A percentile compares a stretch with the other conserved stretches of the same genome.
These are phyloP conservation scores for Russula virescens DNA, from an alignment of 768 basidiomycete species.

Conservation along the genomic window DNA sequence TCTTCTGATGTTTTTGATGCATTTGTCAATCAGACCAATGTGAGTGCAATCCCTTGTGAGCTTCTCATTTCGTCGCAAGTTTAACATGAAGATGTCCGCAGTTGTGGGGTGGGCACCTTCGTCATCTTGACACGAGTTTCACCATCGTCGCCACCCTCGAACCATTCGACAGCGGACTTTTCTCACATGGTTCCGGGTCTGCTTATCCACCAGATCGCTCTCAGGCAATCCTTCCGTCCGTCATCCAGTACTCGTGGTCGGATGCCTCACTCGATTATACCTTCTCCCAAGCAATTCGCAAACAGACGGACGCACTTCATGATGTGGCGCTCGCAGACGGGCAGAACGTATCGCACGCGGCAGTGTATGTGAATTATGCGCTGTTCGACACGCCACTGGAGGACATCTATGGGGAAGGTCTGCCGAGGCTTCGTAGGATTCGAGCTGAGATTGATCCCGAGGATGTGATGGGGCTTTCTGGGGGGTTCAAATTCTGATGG, in stretches of 20 bases:
- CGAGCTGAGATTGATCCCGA: constrained; percentile 18
- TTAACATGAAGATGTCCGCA: too few relatives aligned
- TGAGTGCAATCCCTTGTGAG: too few relatives aligned
- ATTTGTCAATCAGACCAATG: too few relatives aligned
- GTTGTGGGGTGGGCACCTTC: too few relatives aligned
- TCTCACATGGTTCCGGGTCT: constrained; percentile 11
- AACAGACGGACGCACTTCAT: neutral
- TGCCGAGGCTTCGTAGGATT: neutral
- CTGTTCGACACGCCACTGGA: neutral
- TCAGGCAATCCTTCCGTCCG: constrained; percentile 8
- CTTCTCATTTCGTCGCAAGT: too few relatives aligned
- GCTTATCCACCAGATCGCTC: constrained; percentile 18
- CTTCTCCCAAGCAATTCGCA: constrained; percentile 3
- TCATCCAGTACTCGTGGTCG: neutral
- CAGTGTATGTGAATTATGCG: neutral
- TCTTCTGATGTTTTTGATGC: too few relatives aligned
- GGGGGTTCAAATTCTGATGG: constrained; percentile 23
- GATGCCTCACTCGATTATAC: constrained; percentile 21
- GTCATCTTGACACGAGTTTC: too few relatives aligned
- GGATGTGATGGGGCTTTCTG: constrained; percentile 25
- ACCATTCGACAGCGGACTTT: neutral
- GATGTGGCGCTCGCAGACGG: constrained; percentile 18
- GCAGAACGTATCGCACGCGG: constrained; percentile 13
- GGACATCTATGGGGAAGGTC: neutral
- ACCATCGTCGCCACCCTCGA: too few relatives aligned